Evolutionary conservation across 805 yeast genomes (phyloP).

Genomic region (Candida insectalens): DNA sequence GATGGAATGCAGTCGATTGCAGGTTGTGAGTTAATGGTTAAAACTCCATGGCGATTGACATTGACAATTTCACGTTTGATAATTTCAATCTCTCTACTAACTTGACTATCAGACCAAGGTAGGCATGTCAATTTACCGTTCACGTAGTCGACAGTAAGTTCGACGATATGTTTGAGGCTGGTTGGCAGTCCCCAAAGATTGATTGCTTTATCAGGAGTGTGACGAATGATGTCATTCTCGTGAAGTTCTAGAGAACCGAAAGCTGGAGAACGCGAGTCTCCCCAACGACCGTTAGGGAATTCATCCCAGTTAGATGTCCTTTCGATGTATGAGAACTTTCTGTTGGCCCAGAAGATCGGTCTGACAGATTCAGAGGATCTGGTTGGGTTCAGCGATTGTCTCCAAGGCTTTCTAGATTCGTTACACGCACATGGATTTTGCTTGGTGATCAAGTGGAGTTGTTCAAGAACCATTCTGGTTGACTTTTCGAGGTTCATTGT

Average conservation of each 20-base stretch:
- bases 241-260: conserved; percentile 82
- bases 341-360: conserved; percentile 93
- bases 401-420: conserved; percentile 81
- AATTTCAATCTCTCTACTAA: conserved; percentile 62
- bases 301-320: conserved; percentile 96
- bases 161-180: conserved; percentile 45
- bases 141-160: conserved; percentile 59
- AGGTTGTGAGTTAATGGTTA: conserved; percentile 94
- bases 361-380: conserved; percentile 76
- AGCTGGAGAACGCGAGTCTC: conserved; percentile 96
- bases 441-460: conserved; percentile 40
- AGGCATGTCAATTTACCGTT: conserved; percentile 61
- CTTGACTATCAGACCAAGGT: conserved; percentile 95
- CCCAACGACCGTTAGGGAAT: conserved; percentile 98
- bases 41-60: conserved; percentile 58
- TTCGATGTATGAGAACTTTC: conserved; percentile 81
- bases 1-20: conserved; percentile 74
- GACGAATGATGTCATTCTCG: conserved; percentile 74
- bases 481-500: conserved; percentile 96
- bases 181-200: conserved; percentile 87
- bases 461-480: conserved; percentile 78
- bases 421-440: conserved; percentile 16
- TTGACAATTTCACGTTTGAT: conserved; percentile 49
- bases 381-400: conserved; percentile 75
- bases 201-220: conserved; percentile 67